Evolutionary conservation across 306 rosid genomes (phyloP), one percentile per base, ranked within the genome.

Genomic region (Casuarina glauca): DNA sequence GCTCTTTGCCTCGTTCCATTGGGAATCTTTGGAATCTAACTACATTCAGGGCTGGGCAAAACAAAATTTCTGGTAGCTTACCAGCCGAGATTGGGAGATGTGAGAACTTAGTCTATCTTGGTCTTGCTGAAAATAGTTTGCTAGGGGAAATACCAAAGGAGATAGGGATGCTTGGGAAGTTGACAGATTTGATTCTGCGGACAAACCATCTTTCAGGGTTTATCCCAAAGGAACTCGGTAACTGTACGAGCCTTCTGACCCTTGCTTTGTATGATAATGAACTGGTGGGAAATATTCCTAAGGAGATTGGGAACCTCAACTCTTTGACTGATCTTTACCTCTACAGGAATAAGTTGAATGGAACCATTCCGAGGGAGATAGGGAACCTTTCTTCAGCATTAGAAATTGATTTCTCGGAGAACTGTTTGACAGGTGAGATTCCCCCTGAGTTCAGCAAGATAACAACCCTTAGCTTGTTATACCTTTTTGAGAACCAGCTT

Each of bases 391-490:
- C 93, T 71, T 78, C 63, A 39, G 93, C 83, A 49, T 3, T 53
- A 52, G 84, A 86, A 78, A 84, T 96, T 74, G 99, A 96, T 91
- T 87, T 96, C 85, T 93, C 99, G 0, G 98, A 96, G 82, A 96
- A 96, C 73, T 69, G 61, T 69, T 80, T 96, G 84, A 82, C 52
- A 16, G 98, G 99, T 75, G 87, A 77, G 17, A 87, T 96, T 52
- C 98, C 99, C 38, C 74, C 80, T 3, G 97, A 93, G 88, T 72
- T 96, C 57, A 84, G 97, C 80, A 88, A 90, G 82, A 86, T 93
- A 64, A 86, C 71, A 17, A 91, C 87, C 76, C 77, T 96, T 26
- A 78, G 46, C 61, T 87, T 96, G 86, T 88, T 93, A 4, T 90
- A 88, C 76, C 98, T 96, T 79, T 96, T 96, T 78, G 91, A 91